Conservation (phyloP, 768 basidiomycete genomes). For the Hysterangium stoloniferum region DNA sequence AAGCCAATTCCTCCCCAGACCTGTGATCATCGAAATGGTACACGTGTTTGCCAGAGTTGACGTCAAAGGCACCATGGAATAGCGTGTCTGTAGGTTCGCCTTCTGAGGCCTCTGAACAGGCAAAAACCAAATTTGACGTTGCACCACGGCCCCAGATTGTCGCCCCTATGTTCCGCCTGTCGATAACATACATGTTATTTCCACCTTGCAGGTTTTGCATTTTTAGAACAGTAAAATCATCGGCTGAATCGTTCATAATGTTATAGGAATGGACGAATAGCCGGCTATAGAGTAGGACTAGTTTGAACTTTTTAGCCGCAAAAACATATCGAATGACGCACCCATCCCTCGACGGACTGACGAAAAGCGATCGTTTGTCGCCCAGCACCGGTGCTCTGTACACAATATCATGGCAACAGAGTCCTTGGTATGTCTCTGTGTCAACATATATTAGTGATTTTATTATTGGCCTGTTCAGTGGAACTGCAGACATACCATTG, state of each 20-base stretch:
- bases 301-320: slow-evolving; percentile 2
- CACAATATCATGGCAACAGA: slow-evolving; percentile 3
- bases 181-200: slow-evolving; percentile 18
- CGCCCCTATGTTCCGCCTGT: slow-evolving; percentile 37
- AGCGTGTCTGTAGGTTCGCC: slow-evolving; percentile 7
- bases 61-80: slow-evolving; percentile 46
- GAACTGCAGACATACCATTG: too few relatives aligned
- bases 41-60: slow-evolving; percentile 16
- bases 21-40: slow-evolving; percentile 38
- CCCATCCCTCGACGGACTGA: slow-evolving; percentile 26
- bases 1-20: slow-evolving; percentile 44
- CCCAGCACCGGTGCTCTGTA: not conserved
- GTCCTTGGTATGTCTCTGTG: slow-evolving; percentile 4
- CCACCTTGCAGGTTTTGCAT: not conserved
- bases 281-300: slow-evolving; percentile 15
- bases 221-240: not conserved
- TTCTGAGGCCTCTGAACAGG: slow-evolving; percentile 49
- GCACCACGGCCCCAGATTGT: slow-evolving; percentile 44
- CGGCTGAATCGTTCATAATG: not conserved
- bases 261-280: slow-evolving; percentile 8
- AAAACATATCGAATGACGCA: slow-evolving; percentile 17
- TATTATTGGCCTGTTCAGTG: not conserved
- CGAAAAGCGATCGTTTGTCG: slow-evolving; percentile 24
- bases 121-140: slow-evolving; percentile 38
- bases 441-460: not conserved